Evolutionary conservation across 2,329 filamentous ascomycete genomes (phyloP), one percentile per base, ranked within the genome.

Genomic region (Penicillium sp.): DNA sequence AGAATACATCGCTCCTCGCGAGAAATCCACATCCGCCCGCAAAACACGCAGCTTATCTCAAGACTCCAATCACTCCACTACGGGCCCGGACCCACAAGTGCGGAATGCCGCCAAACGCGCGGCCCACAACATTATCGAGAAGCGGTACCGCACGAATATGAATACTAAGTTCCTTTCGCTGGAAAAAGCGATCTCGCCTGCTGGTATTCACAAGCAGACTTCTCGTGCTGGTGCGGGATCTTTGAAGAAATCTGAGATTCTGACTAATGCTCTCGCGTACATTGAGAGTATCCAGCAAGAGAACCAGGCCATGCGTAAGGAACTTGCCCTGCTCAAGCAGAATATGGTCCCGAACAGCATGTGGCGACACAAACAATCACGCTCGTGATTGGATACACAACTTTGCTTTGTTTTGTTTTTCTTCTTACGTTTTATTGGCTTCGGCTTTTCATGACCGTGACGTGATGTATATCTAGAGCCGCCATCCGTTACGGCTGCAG

Each of bases 101-200:
- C 70, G 70, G 55, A 73, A 73, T 26, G 73, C 73, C 19, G 73
- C 73, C 52, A 76, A 76, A 58, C 71, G 73, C 4, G 73, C 73
- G 16, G 73, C 73, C 3, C 73, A 76, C 63, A 76, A 76, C 61
- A 70, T 75, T 63, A 75, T 76, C 50, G 73, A 76, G 56, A 76
- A 75, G 59, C 73, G 73, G 11, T 76, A 76, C 56, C 72, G 73
- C 35, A 75, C 73, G 49, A 76, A 76, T 63, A 75, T 76, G 73
- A 76, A 76, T 49, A 72, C 73, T 64, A 76, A 76, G 45, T 75
- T 76, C 48, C 66, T 75, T 1, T 65, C 73, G 0, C 62, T 76
- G n/a, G 73, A 75, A 46, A 70, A 75, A 53, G 72, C 72, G 10
- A 74, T 75, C 56, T 66, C 63, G 1, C 57, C 63, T 41, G 62